These are phyloP conservation scores for Pythium rishiriense DNA, from an alignment of 352 stramenopile genomes.

Conservation along the genomic window DNA sequence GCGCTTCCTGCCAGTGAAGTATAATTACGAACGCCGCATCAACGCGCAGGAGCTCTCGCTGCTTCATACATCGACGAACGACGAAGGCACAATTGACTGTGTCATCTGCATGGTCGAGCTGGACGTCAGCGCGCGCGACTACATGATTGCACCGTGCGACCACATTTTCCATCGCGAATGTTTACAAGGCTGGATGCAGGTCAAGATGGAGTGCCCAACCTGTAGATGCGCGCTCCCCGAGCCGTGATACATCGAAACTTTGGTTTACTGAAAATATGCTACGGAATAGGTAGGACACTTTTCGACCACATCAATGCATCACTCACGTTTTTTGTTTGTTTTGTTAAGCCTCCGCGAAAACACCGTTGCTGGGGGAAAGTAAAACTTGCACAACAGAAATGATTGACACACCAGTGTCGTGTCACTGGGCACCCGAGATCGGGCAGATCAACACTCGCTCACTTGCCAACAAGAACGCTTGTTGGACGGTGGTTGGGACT, in stretches of 20 bases:
- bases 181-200: conserved; percentile 96
- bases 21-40: conserved; percentile 94
- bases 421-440: not conserved
- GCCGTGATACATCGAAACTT: conserved; percentile 51
- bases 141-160: conserved; percentile 97
- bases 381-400: too few species aligned
- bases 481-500: conserved; percentile 3
- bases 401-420: too few species aligned
- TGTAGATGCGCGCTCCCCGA: conserved; percentile 91
- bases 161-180: conserved; percentile 96
- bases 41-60: conserved; percentile 65
- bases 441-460: conserved; percentile 15
- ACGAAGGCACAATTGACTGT: conserved; percentile 77
- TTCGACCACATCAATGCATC: conserved; percentile 1
- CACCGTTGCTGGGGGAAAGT: too few species aligned
- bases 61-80: conserved; percentile 50
- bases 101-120: conserved; percentile 89
- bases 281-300: conserved; percentile 7
- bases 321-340: conserved; percentile 9
- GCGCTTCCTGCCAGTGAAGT: conserved; percentile 95
- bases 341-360: not conserved
- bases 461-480: not conserved
- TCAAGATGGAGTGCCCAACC: conserved; percentile 97
- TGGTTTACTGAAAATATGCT: not conserved
- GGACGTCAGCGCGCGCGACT: conserved; percentile 79